phyloP scores from a whole-genome alignment of 1,284 basidiomycete genomes.

The Sanguinoderma infundibulare region DNA sequence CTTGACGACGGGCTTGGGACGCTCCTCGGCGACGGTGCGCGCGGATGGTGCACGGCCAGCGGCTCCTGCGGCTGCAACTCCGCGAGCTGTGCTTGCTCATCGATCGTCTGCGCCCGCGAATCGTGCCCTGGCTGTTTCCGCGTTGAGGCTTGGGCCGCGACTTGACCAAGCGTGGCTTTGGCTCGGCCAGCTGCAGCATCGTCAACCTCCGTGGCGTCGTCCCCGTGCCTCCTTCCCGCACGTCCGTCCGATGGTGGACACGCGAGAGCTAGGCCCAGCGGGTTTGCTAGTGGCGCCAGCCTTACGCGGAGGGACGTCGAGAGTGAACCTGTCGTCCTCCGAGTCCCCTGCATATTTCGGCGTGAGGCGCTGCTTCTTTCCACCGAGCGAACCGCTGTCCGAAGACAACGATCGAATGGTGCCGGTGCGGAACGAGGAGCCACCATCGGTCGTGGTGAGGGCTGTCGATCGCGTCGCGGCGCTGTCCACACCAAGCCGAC shows the following conservation, averaged over 20 bases:
- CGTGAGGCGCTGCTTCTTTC: constrained; percentile 32
- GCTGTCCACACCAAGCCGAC: constrained; percentile 32
- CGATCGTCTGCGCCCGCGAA: constrained; percentile 16
- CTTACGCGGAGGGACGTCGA: constrained; percentile 17
- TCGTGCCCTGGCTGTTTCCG: constrained; percentile 14
- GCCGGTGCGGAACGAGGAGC: constrained; percentile 49
- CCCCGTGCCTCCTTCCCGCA: constrained; percentile 10
- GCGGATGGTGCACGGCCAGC: constrained; percentile 6
- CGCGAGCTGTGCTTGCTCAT: neutral
- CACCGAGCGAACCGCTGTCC: constrained; percentile 28
- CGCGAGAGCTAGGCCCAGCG: constrained; percentile 3
- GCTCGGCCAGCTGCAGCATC: constrained; percentile 15
- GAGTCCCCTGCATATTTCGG: constrained; percentile 24
- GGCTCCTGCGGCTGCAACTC: neutral
- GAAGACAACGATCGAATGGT: constrained; percentile 44
- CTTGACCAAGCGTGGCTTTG: constrained; percentile 11
- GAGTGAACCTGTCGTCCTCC: constrained; percentile 18
- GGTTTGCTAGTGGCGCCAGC: constrained; percentile 7
- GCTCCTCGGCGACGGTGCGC: constrained; percentile 17
- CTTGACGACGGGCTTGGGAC: constrained; percentile 11
- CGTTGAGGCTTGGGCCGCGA: constrained; percentile 19
- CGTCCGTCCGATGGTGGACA: constrained; percentile 12
- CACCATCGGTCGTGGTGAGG: constrained; percentile 49
- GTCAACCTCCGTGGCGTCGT: constrained; percentile 8
- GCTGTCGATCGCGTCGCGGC: constrained; percentile 44